phyloP scores from a whole-genome alignment of 352 stramenopile genomes.

The Phytophthora multivora region DNA sequence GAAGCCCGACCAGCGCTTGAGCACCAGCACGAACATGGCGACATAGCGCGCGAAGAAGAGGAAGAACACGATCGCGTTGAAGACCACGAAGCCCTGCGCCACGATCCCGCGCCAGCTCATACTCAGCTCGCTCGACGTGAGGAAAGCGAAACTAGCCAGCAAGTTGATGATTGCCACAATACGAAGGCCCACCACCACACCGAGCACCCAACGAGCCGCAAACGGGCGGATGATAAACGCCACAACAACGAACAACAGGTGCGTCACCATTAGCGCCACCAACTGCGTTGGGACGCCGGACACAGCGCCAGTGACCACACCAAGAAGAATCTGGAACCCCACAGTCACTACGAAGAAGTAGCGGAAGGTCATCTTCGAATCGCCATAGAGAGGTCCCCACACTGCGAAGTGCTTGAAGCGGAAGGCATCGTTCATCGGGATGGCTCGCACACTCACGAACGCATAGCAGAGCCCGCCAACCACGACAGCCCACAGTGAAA shows the following conservation, averaged over 20 bases:
- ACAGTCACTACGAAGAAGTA: constrained; percentile 68
- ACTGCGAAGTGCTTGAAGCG: constrained; percentile 54
- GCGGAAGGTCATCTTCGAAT: constrained; percentile 52
- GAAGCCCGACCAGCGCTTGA: constrained; percentile 55
- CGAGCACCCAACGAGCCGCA: constrained; percentile 37
- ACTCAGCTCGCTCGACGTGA: constrained; percentile 51
- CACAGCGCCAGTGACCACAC: constrained; percentile 55
- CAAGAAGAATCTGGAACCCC: constrained; percentile 54
- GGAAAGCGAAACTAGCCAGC: constrained; percentile 56
- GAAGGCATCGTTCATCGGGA: constrained; percentile 45
- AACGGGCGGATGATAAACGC: constrained; percentile 63
- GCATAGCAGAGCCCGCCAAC: constrained; percentile 45
- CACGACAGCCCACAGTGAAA: constrained; percentile 52
- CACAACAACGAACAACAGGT: constrained; percentile 55
- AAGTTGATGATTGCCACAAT: constrained; percentile 61
- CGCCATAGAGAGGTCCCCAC: constrained; percentile 66
- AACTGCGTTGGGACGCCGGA: constrained; percentile 53
- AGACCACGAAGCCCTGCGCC: constrained; percentile 56
- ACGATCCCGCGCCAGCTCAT: constrained; percentile 38
- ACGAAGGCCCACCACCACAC: constrained; percentile 43
- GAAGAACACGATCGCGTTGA: constrained; percentile 67
- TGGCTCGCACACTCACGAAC: constrained; percentile 46
- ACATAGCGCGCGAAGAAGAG: constrained; percentile 64
- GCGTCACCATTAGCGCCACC: constrained; percentile 51
- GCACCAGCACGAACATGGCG: constrained; percentile 53